phyloP scores from a whole-genome alignment of 1,139 yeast genomes.

The Debaryomyces fabryi region DNA sequence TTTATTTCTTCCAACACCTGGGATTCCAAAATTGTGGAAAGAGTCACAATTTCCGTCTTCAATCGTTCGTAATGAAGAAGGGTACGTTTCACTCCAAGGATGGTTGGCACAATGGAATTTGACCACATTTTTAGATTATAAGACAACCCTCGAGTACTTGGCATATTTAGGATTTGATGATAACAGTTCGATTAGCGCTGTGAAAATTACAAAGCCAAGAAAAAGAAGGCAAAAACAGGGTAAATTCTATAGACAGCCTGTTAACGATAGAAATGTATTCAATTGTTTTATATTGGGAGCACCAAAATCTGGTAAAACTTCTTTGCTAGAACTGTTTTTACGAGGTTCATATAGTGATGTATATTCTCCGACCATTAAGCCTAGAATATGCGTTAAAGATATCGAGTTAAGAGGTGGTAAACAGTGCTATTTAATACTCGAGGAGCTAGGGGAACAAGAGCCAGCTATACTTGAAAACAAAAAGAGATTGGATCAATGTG shows the following conservation, averaged over 20 bases:
- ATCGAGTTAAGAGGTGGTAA: constrained; percentile 95
- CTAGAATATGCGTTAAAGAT: constrained; percentile 84
- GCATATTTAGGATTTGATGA: constrained; percentile 88
- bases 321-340: constrained; percentile 78
- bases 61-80: constrained; percentile 87
- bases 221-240: constrained; percentile 67
- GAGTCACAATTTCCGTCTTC: constrained; percentile 84
- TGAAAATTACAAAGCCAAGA: constrained; percentile 82
- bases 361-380: constrained; percentile 82
- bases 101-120: constrained; percentile 99
- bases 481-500: constrained; percentile 79
- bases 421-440: constrained; percentile 87
- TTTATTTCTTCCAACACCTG: constrained; percentile 88
- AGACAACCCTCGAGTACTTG: constrained; percentile 81
- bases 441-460: constrained; percentile 87
- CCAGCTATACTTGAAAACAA: constrained; percentile 77
- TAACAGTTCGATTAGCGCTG: constrained; percentile 55
- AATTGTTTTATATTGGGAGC: constrained; percentile 89
- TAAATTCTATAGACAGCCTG: constrained; percentile 65
- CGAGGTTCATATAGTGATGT: constrained; percentile 70
- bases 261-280: constrained; percentile 84
- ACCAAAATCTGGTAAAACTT: constrained; percentile 82
- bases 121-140: constrained; percentile 85
- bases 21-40: constrained; percentile 84
- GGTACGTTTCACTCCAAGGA: constrained; percentile 89